Conservation (phyloP, 1,284 basidiomycete genomes). For the Takashimella tepidaria region DNA sequence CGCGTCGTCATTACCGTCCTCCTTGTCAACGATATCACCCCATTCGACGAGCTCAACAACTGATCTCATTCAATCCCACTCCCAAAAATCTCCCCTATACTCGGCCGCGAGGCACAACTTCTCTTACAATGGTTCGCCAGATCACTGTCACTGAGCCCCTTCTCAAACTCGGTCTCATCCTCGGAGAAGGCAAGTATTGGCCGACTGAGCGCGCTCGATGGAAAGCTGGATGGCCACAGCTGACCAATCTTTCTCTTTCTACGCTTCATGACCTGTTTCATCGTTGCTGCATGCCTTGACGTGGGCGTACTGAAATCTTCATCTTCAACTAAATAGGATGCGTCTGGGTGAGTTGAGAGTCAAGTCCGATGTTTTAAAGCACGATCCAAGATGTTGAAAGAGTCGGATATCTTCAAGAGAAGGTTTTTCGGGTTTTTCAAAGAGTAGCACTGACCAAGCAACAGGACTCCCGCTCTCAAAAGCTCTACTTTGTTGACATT, state of each 20-base stretch:
- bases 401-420: too few species aligned
- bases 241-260: neutral
- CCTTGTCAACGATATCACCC: too few species aligned
- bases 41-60: too few species aligned
- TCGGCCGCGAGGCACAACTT: too few species aligned
- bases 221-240: neutral
- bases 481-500: conserved; percentile 29
- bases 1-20: too few species aligned
- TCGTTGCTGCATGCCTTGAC: too few species aligned
- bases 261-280: neutral
- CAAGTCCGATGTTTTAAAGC: too few species aligned
- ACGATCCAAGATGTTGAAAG: too few species aligned
- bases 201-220: too few species aligned
- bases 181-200: conserved; percentile 16
- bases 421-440: too few species aligned
- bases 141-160: conserved; percentile 13
- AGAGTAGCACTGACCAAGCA: neutral
- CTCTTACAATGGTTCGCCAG: neutral
- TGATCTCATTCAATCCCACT: too few species aligned
- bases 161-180: conserved; percentile 11
- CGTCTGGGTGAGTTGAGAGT: conserved; percentile 9
- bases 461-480: conserved; percentile 16
- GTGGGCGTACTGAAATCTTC: neutral
- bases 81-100: too few species aligned
- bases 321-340: neutral